Conservation (phyloP, 306 rosid genomes). For the Fragaria nilgerrensis region DNA sequence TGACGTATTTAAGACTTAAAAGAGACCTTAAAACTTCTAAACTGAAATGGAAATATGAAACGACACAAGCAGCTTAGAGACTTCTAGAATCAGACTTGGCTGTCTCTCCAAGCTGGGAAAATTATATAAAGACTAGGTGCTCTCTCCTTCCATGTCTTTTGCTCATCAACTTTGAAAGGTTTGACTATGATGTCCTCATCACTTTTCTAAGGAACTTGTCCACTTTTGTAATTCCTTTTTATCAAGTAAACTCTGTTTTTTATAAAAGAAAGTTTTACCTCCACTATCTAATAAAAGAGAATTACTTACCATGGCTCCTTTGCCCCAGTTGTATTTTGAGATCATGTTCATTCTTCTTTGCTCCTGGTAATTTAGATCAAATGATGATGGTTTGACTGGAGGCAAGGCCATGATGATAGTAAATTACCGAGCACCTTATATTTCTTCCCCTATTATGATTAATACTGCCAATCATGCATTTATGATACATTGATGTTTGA, state of each 20-base stretch:
- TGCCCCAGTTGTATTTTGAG: not conserved
- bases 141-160: too few species aligned
- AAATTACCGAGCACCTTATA: not conserved
- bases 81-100: too few species aligned
- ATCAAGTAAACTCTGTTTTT: not conserved
- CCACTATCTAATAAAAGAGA: not conserved
- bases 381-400: not conserved
- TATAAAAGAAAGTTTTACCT: not conserved
- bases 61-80: too few species aligned
- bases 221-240: not conserved
- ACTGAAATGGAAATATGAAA: too few species aligned
- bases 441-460: not conserved
- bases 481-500: not conserved
- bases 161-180: too few species aligned
- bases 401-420: not conserved
- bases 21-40: too few species aligned
- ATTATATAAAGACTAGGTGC: too few species aligned
- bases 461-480: not conserved
- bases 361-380: not conserved
- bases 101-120: too few species aligned
- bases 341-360: slow-evolving; percentile 3
- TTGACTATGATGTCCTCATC: too few species aligned
- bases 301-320: not conserved
- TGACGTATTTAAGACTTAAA: too few species aligned
- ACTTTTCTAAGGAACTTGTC: not conserved